Percentiles rank a stretch among this genome's conserved stretches.
phyloP scores from a whole-genome alignment of 1,139 yeast species.

The Hemisphaericaspora xylofermentans region DNA sequence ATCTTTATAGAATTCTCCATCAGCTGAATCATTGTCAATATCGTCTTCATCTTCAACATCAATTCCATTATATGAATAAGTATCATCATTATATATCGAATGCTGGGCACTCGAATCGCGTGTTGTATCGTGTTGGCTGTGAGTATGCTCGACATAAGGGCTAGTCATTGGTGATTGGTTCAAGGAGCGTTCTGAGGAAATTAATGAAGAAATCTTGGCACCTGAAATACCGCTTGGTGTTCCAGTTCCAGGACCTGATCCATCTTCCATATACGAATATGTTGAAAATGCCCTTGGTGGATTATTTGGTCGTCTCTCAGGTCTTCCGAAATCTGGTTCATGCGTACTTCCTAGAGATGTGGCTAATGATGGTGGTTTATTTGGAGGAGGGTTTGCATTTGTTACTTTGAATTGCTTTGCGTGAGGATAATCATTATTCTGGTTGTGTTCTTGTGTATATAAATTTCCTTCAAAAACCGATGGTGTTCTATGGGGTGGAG shows the following conservation, averaged over 20 bases:
- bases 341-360: conserved; percentile 24
- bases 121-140: neutral
- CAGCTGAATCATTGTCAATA: conserved; percentile 33
- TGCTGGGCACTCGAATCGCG: conserved; percentile 9
- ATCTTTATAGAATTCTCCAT: conserved; percentile 22
- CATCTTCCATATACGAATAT: conserved; percentile 11
- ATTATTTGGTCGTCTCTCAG: conserved; percentile 13
- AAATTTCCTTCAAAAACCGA: conserved; percentile 5
- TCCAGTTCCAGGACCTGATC: neutral
- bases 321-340: conserved; percentile 16
- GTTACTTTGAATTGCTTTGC: conserved; percentile 2
- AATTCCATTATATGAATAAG: conserved; percentile 33
- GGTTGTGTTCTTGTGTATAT: conserved; percentile 4
- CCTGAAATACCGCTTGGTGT: neutral
- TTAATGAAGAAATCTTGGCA: neutral
- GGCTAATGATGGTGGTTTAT: conserved; percentile 18
- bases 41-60: conserved; percentile 27
- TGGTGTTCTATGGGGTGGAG: conserved; percentile 4
- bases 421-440: conserved; percentile 2
- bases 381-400: conserved; percentile 8
- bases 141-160: conserved; percentile 5
- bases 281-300: conserved; percentile 12
- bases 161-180: conserved; percentile 9
- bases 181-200: conserved; percentile 3
- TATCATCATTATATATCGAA: conserved; percentile 18